Evolutionary conservation across 306 rosid species (phyloP), one percentile per base, ranked within the genome.

Genomic region (Pterocarpus macrocarpus): DNA sequence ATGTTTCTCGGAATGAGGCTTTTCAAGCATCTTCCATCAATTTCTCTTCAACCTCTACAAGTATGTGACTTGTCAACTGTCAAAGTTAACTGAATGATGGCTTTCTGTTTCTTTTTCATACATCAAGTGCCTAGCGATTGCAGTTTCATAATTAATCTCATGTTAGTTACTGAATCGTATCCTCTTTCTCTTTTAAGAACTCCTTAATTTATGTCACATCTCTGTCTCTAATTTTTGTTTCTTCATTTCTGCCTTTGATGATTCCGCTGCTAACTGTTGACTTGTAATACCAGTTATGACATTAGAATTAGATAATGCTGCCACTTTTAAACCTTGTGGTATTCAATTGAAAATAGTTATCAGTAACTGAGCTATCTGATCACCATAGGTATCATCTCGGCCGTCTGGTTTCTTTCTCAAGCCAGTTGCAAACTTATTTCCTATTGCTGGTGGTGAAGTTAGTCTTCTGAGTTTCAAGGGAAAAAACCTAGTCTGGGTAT

Each of bases 11-110:
- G 99, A 59, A 87, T 87, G 90, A 91, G 98, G 87, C 93, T 93
- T 85, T 93, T 93, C 90, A 96, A 90, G 93, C 99, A 96, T 86
- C 99, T 96, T 84, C 99, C 99, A 80, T 93, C 99, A 47, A 81
- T 92, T 85, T 90, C 97, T 79, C 83, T 88, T 80, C 89, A 89
- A 85, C 98, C 99, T 85, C 89, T 93, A 49, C 90, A 90, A 78
- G 99, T 96, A 96, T 80, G 98, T 84, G 74, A 65, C 66, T 77
- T 64, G 81, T 73, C 77, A 77, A 85, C 79, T 61, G 73, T 78
- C 81, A 44, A 78, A 76, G 86, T 87, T 73, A 75, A 81, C 66
- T 39, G 86, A 64, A 47, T 86, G 68, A 53, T 88, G 73, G 58
- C 66, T 70, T 76, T 78, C 36, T 65, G 71, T 83, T 77, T 81